Conservation (phyloP, 208 protist genomes). For the Acanthamoeba quina region DNA sequence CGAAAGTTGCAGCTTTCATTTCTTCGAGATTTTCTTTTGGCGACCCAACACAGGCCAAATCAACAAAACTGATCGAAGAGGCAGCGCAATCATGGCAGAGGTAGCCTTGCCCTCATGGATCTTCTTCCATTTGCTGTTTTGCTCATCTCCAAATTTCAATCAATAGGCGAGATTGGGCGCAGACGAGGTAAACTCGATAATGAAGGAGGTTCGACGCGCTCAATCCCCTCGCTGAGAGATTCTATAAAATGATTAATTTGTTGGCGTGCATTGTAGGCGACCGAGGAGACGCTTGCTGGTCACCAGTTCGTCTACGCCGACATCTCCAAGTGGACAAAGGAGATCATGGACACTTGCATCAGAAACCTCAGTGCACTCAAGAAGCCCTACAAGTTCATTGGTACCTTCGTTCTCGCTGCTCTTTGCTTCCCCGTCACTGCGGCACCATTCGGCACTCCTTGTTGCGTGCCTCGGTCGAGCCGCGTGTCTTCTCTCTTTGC, state of each 20-base stretch:
- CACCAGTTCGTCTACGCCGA: constrained; percentile 84
- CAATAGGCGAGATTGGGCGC: background rate
- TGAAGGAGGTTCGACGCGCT: background rate
- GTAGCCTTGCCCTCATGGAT: too few relatives aligned
- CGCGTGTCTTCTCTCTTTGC: background rate
- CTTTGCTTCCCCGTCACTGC: background rate
- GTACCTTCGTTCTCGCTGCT: constrained; percentile 68
- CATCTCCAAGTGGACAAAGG: constrained; percentile 87
- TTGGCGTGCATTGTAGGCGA: constrained; percentile 47
- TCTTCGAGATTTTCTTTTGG: too few relatives aligned
- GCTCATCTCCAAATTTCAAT: background rate
- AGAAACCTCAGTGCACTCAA: constrained; percentile 85
- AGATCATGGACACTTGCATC: constrained; percentile 87
- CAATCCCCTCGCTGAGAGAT: background rate
- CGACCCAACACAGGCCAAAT: too few relatives aligned
- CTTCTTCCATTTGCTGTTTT: background rate
- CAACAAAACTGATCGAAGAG: too few relatives aligned
- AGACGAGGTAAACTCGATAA: constrained; percentile 19
- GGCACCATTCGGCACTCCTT: background rate
- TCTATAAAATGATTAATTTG: background rate
- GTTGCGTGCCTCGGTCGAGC: background rate
- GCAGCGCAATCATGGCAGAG: too few relatives aligned
- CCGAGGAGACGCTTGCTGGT: constrained; percentile 79
- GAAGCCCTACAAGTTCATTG: constrained; percentile 90
- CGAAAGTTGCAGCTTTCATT: too few relatives aligned